Percentiles rank a stretch among this genome's conserved stretches.
Evolutionary conservation across 345 rosid species (phyloP).

Genomic region (Dipteronia sinensis): DNA sequence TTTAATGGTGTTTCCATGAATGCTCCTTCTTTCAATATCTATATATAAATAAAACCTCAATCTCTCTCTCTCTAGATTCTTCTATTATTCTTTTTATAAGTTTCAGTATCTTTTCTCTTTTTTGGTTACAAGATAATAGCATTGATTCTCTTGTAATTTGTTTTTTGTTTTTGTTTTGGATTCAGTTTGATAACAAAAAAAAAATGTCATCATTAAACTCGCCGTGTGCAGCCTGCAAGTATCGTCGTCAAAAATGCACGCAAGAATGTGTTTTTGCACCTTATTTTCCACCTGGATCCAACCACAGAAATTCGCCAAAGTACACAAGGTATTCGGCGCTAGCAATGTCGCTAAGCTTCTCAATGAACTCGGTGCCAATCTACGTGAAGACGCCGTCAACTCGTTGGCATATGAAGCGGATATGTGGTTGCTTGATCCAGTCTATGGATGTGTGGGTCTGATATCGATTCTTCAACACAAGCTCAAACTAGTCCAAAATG

Average conservation of each 20-base stretch:
- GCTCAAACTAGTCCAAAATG: slow-evolving; percentile 52
- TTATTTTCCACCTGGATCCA: slow-evolving; percentile 74
- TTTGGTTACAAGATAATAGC: not conserved
- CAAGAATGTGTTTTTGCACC: slow-evolving; percentile 86
- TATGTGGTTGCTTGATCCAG: slow-evolving; percentile 75
- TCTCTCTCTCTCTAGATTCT: too few relatives aligned
- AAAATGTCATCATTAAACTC: slow-evolving; percentile 65
- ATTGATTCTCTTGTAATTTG: not conserved
- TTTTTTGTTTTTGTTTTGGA: not conserved
- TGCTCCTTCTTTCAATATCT: not conserved
- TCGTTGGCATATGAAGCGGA: slow-evolving; percentile 82
- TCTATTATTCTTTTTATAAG: too few relatives aligned
- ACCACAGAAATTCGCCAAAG: slow-evolving; percentile 59
- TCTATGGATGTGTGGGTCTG: slow-evolving; percentile 82
- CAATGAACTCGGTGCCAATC: slow-evolving; percentile 48
- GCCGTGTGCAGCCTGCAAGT: slow-evolving; percentile 89
- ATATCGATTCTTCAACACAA: slow-evolving; percentile 72
- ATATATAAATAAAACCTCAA: too few relatives aligned
- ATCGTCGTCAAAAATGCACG: slow-evolving; percentile 69
- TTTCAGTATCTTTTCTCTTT: not conserved
- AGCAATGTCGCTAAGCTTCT: slow-evolving; percentile 80
- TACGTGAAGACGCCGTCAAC: slow-evolving; percentile 76
- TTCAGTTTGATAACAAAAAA: not conserved
- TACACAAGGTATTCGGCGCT: slow-evolving; percentile 69
- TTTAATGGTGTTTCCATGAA: slow-evolving; percentile 14